Evolutionary conservation across 2,329 filamentous ascomycete species (phyloP).

Genomic region (Akanthomyces uredinophilus): DNA sequence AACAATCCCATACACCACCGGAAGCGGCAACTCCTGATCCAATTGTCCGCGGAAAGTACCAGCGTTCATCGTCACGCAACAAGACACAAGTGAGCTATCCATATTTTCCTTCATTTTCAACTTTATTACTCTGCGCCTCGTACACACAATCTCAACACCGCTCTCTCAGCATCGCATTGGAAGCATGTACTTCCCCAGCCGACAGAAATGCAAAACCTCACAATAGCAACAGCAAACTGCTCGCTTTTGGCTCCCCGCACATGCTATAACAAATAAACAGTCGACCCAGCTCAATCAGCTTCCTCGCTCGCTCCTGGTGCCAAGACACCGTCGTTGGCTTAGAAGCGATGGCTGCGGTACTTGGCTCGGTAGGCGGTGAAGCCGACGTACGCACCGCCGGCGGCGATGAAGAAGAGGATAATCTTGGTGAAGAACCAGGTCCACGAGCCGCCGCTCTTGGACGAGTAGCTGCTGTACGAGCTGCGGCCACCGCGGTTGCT

Average conservation of each 20-base stretch:
- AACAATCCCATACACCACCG: not conserved
- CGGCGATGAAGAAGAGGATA: constrained; percentile 64
- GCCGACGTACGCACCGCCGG: constrained; percentile 75
- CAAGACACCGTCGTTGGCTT: constrained; percentile 17
- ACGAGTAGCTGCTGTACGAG: constrained; percentile 27
- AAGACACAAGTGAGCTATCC: not conserved
- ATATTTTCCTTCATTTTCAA: not conserved
- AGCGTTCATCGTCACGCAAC: not conserved
- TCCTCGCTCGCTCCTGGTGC: not conserved
- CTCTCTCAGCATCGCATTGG: not conserved
- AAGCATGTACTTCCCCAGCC: not conserved
- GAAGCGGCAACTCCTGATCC: not conserved
- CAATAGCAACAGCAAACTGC: not conserved
- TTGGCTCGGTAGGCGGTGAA: constrained; percentile 76
- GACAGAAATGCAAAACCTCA: constrained; percentile 7
- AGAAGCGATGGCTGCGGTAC: constrained; percentile 56
- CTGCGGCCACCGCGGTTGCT: constrained; percentile 29
- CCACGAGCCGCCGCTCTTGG: constrained; percentile 47
- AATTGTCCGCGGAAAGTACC: too few relatives aligned
- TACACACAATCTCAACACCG: not conserved
- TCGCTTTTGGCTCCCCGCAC: constrained; percentile 1
- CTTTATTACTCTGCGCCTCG: constrained; percentile 1
- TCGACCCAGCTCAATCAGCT: not conserved
- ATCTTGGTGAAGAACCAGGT: constrained; percentile 72
- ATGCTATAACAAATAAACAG: not conserved